A percentile compares a stretch with the other conserved stretches of the same genome.
Evolutionary conservation across 148 eudicot genomes (phyloP).

Genomic region (Rhododendron molle): DNA sequence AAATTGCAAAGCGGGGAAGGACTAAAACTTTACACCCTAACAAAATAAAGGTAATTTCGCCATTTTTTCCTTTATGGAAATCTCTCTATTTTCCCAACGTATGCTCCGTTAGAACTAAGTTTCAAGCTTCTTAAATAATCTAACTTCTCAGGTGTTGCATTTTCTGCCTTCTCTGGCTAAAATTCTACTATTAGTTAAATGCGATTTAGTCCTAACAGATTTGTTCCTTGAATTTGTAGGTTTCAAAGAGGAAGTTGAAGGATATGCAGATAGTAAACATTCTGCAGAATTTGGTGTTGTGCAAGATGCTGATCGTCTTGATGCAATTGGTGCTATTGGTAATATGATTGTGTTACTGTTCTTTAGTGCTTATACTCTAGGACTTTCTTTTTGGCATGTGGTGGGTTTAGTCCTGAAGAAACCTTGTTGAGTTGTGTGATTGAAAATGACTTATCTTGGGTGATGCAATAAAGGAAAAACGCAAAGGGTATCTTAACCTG

Average conservation of each 20-base stretch:
- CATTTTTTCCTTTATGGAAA: background rate
- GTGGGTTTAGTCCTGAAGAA: background rate
- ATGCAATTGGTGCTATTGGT: conserved; percentile 72
- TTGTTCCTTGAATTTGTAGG: conserved; percentile 37
- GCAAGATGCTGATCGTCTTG: conserved; percentile 99
- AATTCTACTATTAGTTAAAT: background rate
- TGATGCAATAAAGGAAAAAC: background rate
- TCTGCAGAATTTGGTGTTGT: conserved; percentile 79
- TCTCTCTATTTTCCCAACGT: background rate
- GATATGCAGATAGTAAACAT: conserved; percentile 26
- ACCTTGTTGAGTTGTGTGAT: background rate
- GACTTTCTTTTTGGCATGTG: background rate
- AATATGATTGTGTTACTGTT: conserved; percentile 11
- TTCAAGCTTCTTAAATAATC: background rate
- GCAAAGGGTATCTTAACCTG: background rate
- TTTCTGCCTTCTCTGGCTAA: background rate
- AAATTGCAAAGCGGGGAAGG: background rate
- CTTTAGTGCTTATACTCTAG: background rate
- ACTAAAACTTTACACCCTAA: background rate
- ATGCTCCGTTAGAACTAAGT: background rate
- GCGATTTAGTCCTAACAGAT: background rate
- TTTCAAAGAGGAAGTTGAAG: conserved; percentile 75
- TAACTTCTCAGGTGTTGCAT: background rate
- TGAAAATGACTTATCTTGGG: background rate
- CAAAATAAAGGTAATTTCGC: background rate